Base-by-base conservation (phyloP, 1,284 basidiomycete genomes). In the Boletellus deceptivus region DNA sequence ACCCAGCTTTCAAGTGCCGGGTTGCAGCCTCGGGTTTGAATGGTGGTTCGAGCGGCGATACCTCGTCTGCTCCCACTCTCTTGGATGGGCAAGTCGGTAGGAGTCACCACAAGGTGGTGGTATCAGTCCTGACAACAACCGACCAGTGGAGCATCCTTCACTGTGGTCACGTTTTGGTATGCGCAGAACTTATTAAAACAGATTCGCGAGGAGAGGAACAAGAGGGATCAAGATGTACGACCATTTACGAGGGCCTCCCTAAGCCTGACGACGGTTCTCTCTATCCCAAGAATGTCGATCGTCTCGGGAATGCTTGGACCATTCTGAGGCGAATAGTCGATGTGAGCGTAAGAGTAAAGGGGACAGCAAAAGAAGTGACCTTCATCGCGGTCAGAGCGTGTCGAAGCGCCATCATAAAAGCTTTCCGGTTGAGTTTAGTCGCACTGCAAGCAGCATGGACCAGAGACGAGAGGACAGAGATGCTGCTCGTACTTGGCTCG, bases 351-450 rank as follows among this genome's bases (percentile, higher is more conserved):
- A 7, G 8, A 14, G 14, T 2, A 3, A 38, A 2, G 27, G 18
- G 16, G 3, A 13, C 24, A 33, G 48, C 22, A 29, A 35, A 39
- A 37, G 65, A 13, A 76, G 17, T 25, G 47, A 89, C 92, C 79
- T 89, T 90, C 71, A 82, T 80, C 1, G 85, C 91, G 0, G 87
- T 93, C 55, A 95, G 68, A 3, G 86, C 88, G 60, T 90, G 82
- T 44, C 93, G 72, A 39, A 94, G 66, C 0, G 82, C 78, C 2
- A 79, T 84, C 82, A 92, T 85, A 54, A 89, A 79, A 14, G 73
- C 59, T 49, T 80, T 86, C 38, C 72, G 73, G 47, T 76, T 74
- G 37, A 82, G 53, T 3, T 65, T 68, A 1, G 76, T 62, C 31
- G 63, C 65, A 43, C 72, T 65, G 17, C 77, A 72, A 46, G 80